These are phyloP conservation scores for Pyrus bretschneideri DNA, from an alignment of 306 rosid species.

Conservation along the genomic window DNA sequence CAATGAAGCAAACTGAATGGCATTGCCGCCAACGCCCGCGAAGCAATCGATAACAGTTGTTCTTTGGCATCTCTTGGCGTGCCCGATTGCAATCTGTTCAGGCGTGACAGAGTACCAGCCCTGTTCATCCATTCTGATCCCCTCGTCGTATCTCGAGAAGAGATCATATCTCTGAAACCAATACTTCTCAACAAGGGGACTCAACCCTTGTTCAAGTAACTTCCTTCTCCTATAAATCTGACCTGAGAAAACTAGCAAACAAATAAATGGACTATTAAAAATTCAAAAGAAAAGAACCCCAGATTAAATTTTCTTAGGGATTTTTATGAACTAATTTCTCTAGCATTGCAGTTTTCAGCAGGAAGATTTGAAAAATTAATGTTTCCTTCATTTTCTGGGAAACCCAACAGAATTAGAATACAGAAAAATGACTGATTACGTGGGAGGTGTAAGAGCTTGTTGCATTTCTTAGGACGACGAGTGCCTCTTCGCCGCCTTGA, in stretches of 20 bases:
- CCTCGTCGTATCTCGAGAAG: constrained; percentile 29
- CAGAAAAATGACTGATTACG: not conserved
- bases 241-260: constrained; percentile 1
- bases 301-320: too few relatives aligned
- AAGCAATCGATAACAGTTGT: constrained; percentile 28
- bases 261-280: not conserved
- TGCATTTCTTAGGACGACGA: not conserved
- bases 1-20: constrained; percentile 33
- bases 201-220: constrained; percentile 9
- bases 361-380: not conserved
- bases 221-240: not conserved
- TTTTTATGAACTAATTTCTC: not conserved
- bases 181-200: constrained; percentile 21
- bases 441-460: not conserved
- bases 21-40: constrained; percentile 29
- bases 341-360: not conserved
- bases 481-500: not conserved
- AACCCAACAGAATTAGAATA: not conserved
- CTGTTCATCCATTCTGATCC: constrained; percentile 33
- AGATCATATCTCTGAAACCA: constrained; percentile 29
- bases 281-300: not conserved
- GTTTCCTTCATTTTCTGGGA: not conserved
- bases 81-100: constrained; percentile 30
- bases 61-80: constrained; percentile 19
- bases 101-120: constrained; percentile 37